These are phyloP conservation scores for Ensete glaucum DNA, from an alignment of 176 grass and related monocot species.

Conservation along the genomic window DNA sequence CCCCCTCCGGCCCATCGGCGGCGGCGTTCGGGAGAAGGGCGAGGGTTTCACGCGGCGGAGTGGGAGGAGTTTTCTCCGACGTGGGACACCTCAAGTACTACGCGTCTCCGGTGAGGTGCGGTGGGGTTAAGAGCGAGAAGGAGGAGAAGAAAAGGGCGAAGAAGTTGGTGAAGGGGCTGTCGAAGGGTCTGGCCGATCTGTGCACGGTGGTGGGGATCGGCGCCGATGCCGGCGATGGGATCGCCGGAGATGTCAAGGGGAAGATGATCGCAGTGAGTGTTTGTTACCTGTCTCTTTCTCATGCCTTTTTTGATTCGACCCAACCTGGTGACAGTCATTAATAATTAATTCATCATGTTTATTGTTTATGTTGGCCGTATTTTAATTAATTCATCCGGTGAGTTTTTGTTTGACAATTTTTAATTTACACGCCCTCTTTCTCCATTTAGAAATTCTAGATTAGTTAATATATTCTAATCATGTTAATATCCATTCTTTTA, in stretches of 20 bases:
- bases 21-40: slow-evolving; percentile 1
- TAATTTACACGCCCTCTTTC: no score
- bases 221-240: not conserved
- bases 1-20: not conserved
- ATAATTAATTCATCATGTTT: no score
- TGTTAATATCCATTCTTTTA: no score
- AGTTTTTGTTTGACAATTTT: no score
- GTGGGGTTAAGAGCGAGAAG: not conserved
- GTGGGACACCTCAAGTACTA: slow-evolving; percentile 32
- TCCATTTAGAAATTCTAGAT: no score
- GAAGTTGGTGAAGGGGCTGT: slow-evolving; percentile 33
- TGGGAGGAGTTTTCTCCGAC: slow-evolving; percentile 12
- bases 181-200: slow-evolving; percentile 27
- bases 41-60: slow-evolving; percentile 7
- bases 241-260: slow-evolving; percentile 21
- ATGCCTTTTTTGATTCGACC: not conserved
- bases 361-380: no score
- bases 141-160: slow-evolving; percentile 34
- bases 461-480: no score
- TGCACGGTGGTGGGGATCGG: slow-evolving; percentile 18
- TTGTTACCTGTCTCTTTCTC: not conserved
- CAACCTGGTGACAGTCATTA: not conserved
- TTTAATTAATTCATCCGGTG: no score
- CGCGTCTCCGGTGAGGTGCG: slow-evolving; percentile 11
- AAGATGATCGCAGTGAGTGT: slow-evolving; percentile 29